Evolutionary conservation across 345 rosid genomes (phyloP), one percentile per base, ranked within the genome.

Genomic region (Heritiera fomes): DNA sequence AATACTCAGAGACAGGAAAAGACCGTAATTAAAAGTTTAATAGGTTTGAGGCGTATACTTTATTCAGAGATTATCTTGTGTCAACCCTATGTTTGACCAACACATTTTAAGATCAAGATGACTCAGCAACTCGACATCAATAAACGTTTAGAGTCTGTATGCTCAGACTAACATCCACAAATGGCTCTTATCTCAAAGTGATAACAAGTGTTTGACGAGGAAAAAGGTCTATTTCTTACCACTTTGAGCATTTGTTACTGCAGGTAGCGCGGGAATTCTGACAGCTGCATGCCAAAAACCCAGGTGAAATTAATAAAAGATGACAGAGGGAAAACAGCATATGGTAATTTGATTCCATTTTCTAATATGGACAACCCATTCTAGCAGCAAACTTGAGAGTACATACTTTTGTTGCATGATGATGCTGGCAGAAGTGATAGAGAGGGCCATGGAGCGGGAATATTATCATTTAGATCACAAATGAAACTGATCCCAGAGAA

Each of bases 391-490:
- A 32, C 11, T 70, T 52, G 38, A 72, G 34, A 12, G 34, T 80
- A 0, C 75, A 6, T 78, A 96, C 99, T 82, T 80, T 86, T 96
- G 60, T 92, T 91, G 88, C 99, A 96, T 11, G 91, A 81, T 70
- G 95, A 89, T 45, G 97, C 82, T 40, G 91, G 76, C 77, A 88
- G 46, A 13, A 85, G 91, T 63, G 87, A 67, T 34, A 91, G 80
- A 30, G 92, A 85, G 6, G 99, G 97, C 95, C 98, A 94, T 4
- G 90, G 97, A 68, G 98, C 99, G 0, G 97, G 95, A 85, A 96
- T 94, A 82, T 94, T 92, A 83, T 96, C 99, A 80, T 96, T 96
- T 71, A 96, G 90, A 85, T 96, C 99, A 78, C 99, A 96, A 17
- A 93, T 91, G 85, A 96, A 96, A 89, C 98, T 91, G 78, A 96